Evolutionary conservation across 1,139 yeast genomes (phyloP).

Genomic region (Suzukiozyma palmioleophila): DNA sequence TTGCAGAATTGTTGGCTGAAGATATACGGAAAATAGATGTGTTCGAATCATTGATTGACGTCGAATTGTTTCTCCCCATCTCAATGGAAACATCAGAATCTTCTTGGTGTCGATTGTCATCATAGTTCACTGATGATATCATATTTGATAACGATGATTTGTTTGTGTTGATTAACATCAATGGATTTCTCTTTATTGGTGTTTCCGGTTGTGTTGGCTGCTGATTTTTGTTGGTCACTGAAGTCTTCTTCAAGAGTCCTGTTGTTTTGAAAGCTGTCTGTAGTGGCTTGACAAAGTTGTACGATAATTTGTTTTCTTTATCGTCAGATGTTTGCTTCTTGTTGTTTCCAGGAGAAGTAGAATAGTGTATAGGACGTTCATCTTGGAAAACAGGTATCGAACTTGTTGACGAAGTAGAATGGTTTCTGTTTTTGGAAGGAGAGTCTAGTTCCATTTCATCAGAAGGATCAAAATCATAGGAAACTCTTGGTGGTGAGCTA

Average conservation of each 20-base stretch:
- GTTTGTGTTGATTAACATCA: constrained; percentile 30
- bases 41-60: constrained; percentile 12
- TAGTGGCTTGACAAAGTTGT: constrained; percentile 73
- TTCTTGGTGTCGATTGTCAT: constrained; percentile 14
- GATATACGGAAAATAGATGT: constrained; percentile 33
- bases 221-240: constrained; percentile 20
- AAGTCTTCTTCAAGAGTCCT: constrained; percentile 69
- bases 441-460: constrained; percentile 30
- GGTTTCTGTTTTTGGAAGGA: constrained; percentile 34
- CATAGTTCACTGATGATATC: constrained; percentile 19
- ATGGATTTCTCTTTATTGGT: constrained; percentile 67
- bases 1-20: constrained; percentile 14
- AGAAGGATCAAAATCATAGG: constrained; percentile 25
- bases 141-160: constrained; percentile 15
- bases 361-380: constrained; percentile 4
- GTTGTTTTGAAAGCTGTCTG: constrained; percentile 80
- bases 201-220: constrained; percentile 65
- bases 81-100: constrained; percentile 34
- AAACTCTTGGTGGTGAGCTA: constrained; percentile 17
- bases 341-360: not conserved
- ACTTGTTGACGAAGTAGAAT: constrained; percentile 17
- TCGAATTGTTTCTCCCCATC: constrained; percentile 35
- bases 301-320: constrained; percentile 44
- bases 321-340: constrained; percentile 17
- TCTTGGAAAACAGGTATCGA: constrained; percentile 18